Conservation (phyloP, 2,329 filamentous ascomycete genomes). For the Chaetomiaceae sp. region DNA sequence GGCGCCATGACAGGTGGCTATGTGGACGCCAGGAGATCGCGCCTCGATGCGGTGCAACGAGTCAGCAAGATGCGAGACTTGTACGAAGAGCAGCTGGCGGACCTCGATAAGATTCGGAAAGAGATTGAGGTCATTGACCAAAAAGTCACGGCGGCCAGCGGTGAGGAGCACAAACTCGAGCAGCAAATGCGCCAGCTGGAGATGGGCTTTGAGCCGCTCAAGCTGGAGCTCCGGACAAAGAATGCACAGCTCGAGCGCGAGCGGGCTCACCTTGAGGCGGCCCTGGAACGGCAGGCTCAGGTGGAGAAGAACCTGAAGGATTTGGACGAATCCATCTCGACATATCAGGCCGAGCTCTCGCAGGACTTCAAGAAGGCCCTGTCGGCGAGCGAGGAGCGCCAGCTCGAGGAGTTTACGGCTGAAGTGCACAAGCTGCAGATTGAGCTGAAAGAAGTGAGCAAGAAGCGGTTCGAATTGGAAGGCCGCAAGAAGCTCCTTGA, state of each 20-base stretch:
- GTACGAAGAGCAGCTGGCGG: conserved; percentile 62
- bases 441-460: conserved; percentile 71
- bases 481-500: conserved; percentile 78
- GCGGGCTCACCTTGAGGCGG: conserved; percentile 68
- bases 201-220: conserved; percentile 74
- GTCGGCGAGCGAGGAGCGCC: conserved; percentile 73
- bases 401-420: conserved; percentile 66
- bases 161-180: conserved; percentile 77
- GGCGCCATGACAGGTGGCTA: conserved; percentile 94
- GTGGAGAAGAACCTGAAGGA: conserved; percentile 72
- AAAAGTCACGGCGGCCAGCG: conserved; percentile 80
- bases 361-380: conserved; percentile 92
- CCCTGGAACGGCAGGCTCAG: conserved; percentile 58
- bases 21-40: conserved; percentile 79
- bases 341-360: conserved; percentile 74
- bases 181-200: conserved; percentile 75
- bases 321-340: conserved; percentile 68
- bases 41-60: conserved; percentile 76
- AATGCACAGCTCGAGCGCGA: conserved; percentile 69
- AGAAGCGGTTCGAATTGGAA: conserved; percentile 71
- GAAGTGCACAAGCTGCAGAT: conserved; percentile 70
- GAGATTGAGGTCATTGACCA: conserved; percentile 79
- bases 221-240: conserved; percentile 71
- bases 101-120: conserved; percentile 60
- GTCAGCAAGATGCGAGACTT: conserved; percentile 71